Percentiles rank a stretch among this genome's conserved stretches.
Evolutionary conservation across 2,329 filamentous ascomycete genomes (phyloP).

Genomic region (Parafenestella ontariensis): DNA sequence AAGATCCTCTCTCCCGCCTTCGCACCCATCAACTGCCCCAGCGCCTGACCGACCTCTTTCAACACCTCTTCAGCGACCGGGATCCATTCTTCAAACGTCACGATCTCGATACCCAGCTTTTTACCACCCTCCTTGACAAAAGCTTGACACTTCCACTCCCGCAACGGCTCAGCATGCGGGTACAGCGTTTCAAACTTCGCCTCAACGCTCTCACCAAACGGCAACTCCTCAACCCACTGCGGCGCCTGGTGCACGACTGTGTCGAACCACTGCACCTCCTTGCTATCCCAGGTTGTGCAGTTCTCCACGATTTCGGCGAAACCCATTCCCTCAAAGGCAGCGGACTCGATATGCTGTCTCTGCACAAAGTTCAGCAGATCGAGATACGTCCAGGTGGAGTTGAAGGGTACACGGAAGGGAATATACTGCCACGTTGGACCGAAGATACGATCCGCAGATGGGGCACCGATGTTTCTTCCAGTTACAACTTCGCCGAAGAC

Average conservation of each 20-base stretch:
- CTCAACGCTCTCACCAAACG: slow-evolving; percentile 47
- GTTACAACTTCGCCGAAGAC: slow-evolving; percentile 72
- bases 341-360: slow-evolving; percentile 41
- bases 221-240: slow-evolving; percentile 65
- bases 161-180: slow-evolving; percentile 51
- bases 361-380: slow-evolving; percentile 47
- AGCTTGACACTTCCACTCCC: slow-evolving; percentile 66
- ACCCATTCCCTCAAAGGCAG: slow-evolving; percentile 47
- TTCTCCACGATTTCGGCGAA: slow-evolving; percentile 44
- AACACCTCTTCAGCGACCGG: slow-evolving; percentile 60
- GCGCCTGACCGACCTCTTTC: slow-evolving; percentile 48
- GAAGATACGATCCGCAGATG: slow-evolving; percentile 63
- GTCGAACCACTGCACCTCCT: slow-evolving; percentile 44
- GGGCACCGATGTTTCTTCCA: slow-evolving; percentile 66
- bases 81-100: slow-evolving; percentile 65
- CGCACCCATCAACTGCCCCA: slow-evolving; percentile 29
- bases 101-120: slow-evolving; percentile 63
- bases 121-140: slow-evolving; percentile 60
- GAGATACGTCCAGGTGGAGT: slow-evolving; percentile 52
- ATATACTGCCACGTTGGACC: slow-evolving; percentile 74
- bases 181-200: slow-evolving; percentile 63
- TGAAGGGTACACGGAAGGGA: slow-evolving; percentile 67
- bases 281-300: slow-evolving; percentile 43
- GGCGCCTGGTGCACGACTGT: slow-evolving; percentile 51
- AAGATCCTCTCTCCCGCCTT: slow-evolving; percentile 31